Evolutionary conservation across 2,329 filamentous ascomycete genomes (phyloP).

Genomic region (Penicillium sp.): DNA sequence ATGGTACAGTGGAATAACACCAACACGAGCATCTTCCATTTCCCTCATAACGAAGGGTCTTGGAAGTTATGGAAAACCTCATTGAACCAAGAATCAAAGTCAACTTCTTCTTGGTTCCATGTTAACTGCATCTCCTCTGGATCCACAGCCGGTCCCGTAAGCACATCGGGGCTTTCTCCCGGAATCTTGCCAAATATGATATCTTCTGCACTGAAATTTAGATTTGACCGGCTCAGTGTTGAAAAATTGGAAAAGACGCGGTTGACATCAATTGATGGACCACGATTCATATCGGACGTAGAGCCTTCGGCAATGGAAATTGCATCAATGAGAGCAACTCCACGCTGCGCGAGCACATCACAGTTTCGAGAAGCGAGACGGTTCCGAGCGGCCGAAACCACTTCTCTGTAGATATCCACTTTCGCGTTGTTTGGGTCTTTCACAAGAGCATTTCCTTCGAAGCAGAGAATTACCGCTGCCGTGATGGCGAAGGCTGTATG

Average conservation of each 20-base stretch:
- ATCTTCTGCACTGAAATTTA: slow-evolving; percentile 13
- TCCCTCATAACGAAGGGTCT: neutral
- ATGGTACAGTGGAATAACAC: neutral
- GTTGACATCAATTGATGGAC: slow-evolving; percentile 17
- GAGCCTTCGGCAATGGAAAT: slow-evolving; percentile 21
- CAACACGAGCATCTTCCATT: neutral
- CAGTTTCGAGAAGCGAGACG: slow-evolving; percentile 18
- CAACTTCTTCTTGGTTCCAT: slow-evolving; percentile 21
- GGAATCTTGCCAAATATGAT: slow-evolving; percentile 13
- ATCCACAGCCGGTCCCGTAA: slow-evolving; percentile 8
- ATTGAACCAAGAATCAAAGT: slow-evolving; percentile 26
- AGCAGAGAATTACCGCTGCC: slow-evolving; percentile 25
- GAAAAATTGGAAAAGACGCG: slow-evolving; percentile 22
- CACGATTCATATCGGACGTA: slow-evolving; percentile 2
- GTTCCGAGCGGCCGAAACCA: slow-evolving; percentile 19
- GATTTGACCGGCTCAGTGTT: slow-evolving; percentile 16
- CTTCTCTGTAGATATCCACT: slow-evolving; percentile 19
- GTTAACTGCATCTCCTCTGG: slow-evolving; percentile 17
- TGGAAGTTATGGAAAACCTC: slow-evolving; percentile 21
- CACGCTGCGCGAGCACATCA: slow-evolving; percentile 24
- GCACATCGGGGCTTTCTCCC: slow-evolving; percentile 8
- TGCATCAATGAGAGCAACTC: slow-evolving; percentile 24
- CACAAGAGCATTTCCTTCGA: slow-evolving; percentile 20
- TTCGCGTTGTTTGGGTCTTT: slow-evolving; percentile 11
- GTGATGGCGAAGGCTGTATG: slow-evolving; percentile 28